Base-by-base conservation (phyloP, 1,139 yeast genomes). In the Hyphopichia fennica region DNA sequence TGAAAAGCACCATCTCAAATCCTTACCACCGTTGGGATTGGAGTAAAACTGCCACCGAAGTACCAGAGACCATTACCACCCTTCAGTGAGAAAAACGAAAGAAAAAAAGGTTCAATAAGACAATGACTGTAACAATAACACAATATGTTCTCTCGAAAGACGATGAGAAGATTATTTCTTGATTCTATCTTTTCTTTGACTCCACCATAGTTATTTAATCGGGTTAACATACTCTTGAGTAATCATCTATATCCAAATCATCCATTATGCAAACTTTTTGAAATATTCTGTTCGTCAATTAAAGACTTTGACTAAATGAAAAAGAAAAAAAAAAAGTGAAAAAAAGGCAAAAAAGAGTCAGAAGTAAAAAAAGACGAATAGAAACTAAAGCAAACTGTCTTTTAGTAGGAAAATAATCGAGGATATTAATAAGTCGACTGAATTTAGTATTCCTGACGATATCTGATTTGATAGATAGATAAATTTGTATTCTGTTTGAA, bases 211-310 rank as follows among this genome's bases (percentile, higher is more conserved):
- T 20, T 31, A 39, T 43, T 11, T 6, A 20, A 20, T 11, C 4
- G 28, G 11, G 9, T 25, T 5, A 54, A 72, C 78, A 58, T 72
- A 76, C 79, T 62, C 79, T 73, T 53, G 79, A 69, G 56, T 73
- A 75, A 56, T 74, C 77, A 58, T 78, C 83, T 45, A 78, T 72
- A 50, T 78, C 83, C 77, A 79, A 75, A 38, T 66, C 75, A 47
- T 75, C 80, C 68, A 75, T 75, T 41, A 42, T 57, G 31, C 10
- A 28, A 14, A 9, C 10, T 25, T 11, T n/a, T 25, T 11, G 23
- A 20, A 20, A 6, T 20, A 20, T 20, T 20, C 9, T 22, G 6
- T 22, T 25, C 13, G n/a, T n/a, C n/a, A n/a, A 25, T 11, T 25
- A 25, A 25, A 10, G 13, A 25, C 4, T 25, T 7, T 4, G 11